Percentiles rank a stretch among this genome's conserved stretches.
Conservation (phyloP, 129 eudicot species). For the Apium graveolens region DNA sequence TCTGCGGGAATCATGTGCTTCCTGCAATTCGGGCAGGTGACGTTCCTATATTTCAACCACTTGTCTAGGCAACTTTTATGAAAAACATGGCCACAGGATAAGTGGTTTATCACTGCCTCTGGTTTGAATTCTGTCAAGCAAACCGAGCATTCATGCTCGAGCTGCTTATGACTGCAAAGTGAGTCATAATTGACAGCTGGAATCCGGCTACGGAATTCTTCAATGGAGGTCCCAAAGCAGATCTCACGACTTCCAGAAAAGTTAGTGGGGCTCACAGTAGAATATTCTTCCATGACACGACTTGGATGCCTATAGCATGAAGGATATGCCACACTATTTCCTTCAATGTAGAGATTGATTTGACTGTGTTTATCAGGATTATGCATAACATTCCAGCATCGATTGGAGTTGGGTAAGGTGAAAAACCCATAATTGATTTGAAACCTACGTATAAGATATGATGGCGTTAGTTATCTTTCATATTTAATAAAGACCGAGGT, state of each 20-base stretch:
- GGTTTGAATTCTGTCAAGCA: constrained; percentile 68
- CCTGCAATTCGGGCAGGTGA: constrained; percentile 83
- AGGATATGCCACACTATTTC: constrained; percentile 59
- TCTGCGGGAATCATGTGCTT: constrained; percentile 56
- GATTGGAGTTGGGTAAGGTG: constrained; percentile 56
- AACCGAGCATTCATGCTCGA: constrained; percentile 69
- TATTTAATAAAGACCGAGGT: neutral
- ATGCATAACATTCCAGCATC: constrained; percentile 74
- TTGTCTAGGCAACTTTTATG: constrained; percentile 63
- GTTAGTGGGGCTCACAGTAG: constrained; percentile 25
- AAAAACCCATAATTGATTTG: constrained; percentile 58
- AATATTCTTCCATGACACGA: constrained; percentile 59
- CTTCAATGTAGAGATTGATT: constrained; percentile 58
- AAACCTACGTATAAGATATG: constrained; percentile 31
- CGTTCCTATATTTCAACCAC: constrained; percentile 67
- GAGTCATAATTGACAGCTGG: constrained; percentile 52
- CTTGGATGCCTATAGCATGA: constrained; percentile 58
- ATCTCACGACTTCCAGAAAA: constrained; percentile 34
- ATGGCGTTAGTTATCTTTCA: neutral
- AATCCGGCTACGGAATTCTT: constrained; percentile 55
- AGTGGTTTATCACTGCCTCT: constrained; percentile 57
- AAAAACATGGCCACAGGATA: constrained; percentile 77
- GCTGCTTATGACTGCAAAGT: constrained; percentile 17
- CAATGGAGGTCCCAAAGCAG: constrained; percentile 57
- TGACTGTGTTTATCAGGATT: constrained; percentile 68